These are phyloP conservation scores for Eucalyptus regnans DNA, from an alignment of 345 rosid species.

Conservation along the genomic window DNA sequence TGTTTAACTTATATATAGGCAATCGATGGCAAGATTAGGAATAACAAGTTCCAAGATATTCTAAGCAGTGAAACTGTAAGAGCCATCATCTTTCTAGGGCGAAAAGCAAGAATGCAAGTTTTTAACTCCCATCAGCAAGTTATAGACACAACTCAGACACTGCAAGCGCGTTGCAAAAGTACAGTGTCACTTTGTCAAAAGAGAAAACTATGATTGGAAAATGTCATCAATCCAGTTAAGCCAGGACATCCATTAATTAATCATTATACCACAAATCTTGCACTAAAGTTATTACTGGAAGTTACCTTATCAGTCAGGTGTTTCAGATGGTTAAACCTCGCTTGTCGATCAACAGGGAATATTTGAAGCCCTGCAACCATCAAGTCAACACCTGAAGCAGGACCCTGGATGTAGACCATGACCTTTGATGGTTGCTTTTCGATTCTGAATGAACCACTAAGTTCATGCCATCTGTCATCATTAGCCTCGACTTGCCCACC, in stretches of 20 bases:
- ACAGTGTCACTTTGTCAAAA: not conserved
- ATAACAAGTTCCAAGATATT: not conserved
- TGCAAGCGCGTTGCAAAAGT: not conserved
- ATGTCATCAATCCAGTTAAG: not conserved
- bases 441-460: conserved; percentile 85
- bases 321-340: conserved; percentile 57
- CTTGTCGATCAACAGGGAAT: conserved; percentile 57
- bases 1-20: not conserved
- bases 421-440: conserved; percentile 83
- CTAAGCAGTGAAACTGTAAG: not conserved
- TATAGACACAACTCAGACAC: not conserved
- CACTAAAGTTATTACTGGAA: conserved; percentile 1
- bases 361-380: conserved; percentile 86
- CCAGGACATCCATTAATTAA: not conserved
- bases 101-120: not conserved
- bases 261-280: not conserved
- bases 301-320: conserved; percentile 64
- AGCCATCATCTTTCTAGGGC: not conserved
- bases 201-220: not conserved
- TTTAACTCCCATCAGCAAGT: conserved; percentile 32
- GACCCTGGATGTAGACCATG: conserved; percentile 86
- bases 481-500: conserved; percentile 80
- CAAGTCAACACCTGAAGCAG: conserved; percentile 75
- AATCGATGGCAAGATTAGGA: not conserved
- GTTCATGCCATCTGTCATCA: conserved; percentile 82